Conservation (phyloP, 139 green algal species). For the Pycnococcus provasolii region DNA sequence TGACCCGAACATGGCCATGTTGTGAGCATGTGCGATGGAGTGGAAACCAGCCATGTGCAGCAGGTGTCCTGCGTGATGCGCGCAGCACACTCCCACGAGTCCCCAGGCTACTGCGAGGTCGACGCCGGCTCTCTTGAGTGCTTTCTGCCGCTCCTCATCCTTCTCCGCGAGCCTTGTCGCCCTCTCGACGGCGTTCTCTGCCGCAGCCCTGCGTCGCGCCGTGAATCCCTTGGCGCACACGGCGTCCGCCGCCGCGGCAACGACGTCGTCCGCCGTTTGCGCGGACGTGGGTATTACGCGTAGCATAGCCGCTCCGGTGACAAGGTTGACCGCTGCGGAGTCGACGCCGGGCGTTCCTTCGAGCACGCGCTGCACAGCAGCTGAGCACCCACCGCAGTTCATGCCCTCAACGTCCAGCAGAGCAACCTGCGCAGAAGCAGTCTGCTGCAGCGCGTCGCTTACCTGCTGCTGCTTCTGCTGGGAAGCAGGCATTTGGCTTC, state of each 20-base stretch:
- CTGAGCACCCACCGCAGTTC: constrained; percentile 75
- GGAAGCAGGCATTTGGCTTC: too few relatives aligned
- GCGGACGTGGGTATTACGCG: background rate
- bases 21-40: constrained; percentile 21
- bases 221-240: too few relatives aligned
- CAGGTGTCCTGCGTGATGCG: constrained; percentile 58
- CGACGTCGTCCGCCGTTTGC: background rate
- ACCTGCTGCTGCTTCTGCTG: too few relatives aligned
- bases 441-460: too few relatives aligned
- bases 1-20: constrained; percentile 52
- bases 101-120: constrained; percentile 58
- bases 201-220: background rate
- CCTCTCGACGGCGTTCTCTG: background rate
- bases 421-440: constrained; percentile 37
- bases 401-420: constrained; percentile 75
- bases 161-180: constrained; percentile 21
- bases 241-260: too few relatives aligned
- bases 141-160: constrained; percentile 38
- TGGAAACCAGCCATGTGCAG: constrained; percentile 27
- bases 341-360: constrained; percentile 44
- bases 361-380: constrained; percentile 58
- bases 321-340: constrained; percentile 69
- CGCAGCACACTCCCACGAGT: constrained; percentile 58
- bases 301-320: constrained; percentile 64
- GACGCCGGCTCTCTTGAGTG: constrained; percentile 44